Evolutionary conservation across 164 flowering plant species (phyloP).

Genomic region (Stephania cephalantha): DNA sequence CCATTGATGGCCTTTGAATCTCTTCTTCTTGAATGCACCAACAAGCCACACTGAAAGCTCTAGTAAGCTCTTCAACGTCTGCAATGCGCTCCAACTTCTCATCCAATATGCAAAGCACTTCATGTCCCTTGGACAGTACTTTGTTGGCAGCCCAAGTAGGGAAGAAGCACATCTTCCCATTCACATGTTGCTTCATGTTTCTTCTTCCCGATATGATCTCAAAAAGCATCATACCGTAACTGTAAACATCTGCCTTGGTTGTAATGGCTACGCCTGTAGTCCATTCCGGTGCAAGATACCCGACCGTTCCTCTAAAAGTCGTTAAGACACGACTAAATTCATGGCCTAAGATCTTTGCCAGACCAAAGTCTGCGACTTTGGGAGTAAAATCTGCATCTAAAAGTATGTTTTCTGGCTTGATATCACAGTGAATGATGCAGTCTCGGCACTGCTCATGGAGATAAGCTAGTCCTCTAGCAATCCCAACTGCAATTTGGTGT

Average conservation of each 20-base stretch:
- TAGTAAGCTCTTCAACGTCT: too few species aligned
- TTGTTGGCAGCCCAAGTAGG: too few species aligned
- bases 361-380: slow-evolving; percentile 35
- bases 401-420: slow-evolving; percentile 33
- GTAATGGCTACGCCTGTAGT: slow-evolving; percentile 30
- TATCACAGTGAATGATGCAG: slow-evolving; percentile 33
- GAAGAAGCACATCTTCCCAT: too few species aligned
- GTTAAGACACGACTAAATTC: slow-evolving; percentile 34
- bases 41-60: too few species aligned
- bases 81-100: too few species aligned
- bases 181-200: too few species aligned
- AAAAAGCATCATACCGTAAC: background rate
- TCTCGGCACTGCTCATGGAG: slow-evolving; percentile 34
- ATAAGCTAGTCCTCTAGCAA: slow-evolving; percentile 30
- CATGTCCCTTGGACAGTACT: too few species aligned
- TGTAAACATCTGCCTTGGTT: slow-evolving; percentile 10
- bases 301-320: slow-evolving; percentile 36
- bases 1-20: too few species aligned
- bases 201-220: background rate
- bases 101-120: too few species aligned
- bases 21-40: too few species aligned
- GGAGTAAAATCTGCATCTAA: slow-evolving; percentile 28
- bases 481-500: slow-evolving; percentile 27
- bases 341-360: slow-evolving; percentile 32
- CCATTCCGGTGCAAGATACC: slow-evolving; percentile 42